Conservation (phyloP, 805 yeast genomes). For the Teunomyces barrocoloradensis region DNA sequence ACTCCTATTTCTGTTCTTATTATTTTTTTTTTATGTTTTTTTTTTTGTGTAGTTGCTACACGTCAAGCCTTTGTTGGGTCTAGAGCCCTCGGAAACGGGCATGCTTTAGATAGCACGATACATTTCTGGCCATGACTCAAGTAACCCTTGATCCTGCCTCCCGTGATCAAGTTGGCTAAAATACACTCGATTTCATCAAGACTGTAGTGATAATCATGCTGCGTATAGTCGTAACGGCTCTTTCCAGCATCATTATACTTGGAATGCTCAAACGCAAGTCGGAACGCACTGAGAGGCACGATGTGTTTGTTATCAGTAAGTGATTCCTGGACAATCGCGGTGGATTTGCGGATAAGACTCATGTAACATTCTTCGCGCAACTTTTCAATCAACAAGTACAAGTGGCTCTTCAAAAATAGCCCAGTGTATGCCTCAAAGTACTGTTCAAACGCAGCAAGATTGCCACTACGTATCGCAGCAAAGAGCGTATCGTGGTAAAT, state of each 20-base stretch:
- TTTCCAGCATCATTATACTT: constrained; percentile 1
- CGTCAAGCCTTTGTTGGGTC: neutral
- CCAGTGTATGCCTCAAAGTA: constrained; percentile 44
- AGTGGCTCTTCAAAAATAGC: constrained; percentile 53
- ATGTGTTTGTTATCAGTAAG: constrained; percentile 34
- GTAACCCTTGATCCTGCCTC: constrained; percentile 71
- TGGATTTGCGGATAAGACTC: constrained; percentile 46
- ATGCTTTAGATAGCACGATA: constrained; percentile 70
- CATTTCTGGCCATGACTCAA: constrained; percentile 72
- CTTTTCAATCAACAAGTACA: constrained; percentile 58
- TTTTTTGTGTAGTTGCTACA: neutral
- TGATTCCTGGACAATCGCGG: constrained; percentile 17
- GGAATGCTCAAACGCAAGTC: constrained; percentile 41
- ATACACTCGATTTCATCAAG: constrained; percentile 65
- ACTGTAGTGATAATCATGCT: constrained; percentile 4
- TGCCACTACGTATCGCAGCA: constrained; percentile 50
- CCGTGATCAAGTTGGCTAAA: constrained; percentile 61
- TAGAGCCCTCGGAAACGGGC: constrained; percentile 57
- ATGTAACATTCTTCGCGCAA: constrained; percentile 51
- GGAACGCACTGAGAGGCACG: constrained; percentile 41
- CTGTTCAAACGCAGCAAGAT: constrained; percentile 50
- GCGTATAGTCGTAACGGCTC: neutral
- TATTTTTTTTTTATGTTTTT: neutral
- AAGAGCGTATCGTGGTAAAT: constrained; percentile 49
- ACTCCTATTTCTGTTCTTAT: neutral